A percentile compares a stretch with the other conserved stretches of the same genome.
Evolutionary conservation across 352 stramenopile species (phyloP).

Genomic region (Phytophthora sojae): DNA sequence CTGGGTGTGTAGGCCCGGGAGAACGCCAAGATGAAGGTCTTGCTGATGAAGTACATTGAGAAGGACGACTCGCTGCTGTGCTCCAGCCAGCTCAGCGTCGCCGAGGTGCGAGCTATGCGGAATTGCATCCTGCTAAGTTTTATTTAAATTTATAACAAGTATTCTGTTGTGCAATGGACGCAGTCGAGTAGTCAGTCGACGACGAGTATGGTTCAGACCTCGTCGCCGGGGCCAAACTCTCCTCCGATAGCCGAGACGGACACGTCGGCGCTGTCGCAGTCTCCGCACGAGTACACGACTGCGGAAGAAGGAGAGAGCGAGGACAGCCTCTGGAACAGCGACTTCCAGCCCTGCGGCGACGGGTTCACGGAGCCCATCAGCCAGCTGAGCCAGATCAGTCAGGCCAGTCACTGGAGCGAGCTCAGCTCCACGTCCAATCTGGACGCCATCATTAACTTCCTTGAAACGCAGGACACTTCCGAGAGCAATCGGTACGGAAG

Average conservation of each 20-base stretch:
- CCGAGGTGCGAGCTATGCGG: slow-evolving; percentile 29
- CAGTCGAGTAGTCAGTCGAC: slow-evolving; percentile 41
- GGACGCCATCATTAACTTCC: slow-evolving; percentile 87
- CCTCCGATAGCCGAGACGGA: slow-evolving; percentile 26
- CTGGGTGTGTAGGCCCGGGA: slow-evolving; percentile 59
- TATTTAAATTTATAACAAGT: not conserved
- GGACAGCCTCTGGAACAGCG: slow-evolving; percentile 67
- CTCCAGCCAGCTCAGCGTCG: slow-evolving; percentile 77
- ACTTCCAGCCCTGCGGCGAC: slow-evolving; percentile 58
- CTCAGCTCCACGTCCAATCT: slow-evolving; percentile 86
- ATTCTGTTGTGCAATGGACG: not conserved
- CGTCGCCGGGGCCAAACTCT: slow-evolving; percentile 19
- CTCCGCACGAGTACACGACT: slow-evolving; percentile 47
- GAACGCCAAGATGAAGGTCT: slow-evolving; percentile 89
- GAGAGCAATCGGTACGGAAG: slow-evolving; percentile 60
- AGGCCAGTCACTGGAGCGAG: slow-evolving; percentile 84
- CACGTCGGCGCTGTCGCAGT: slow-evolving; percentile 46
- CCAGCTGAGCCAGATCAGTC: slow-evolving; percentile 76
- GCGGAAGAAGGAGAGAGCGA: slow-evolving; percentile 67
- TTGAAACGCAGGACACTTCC: slow-evolving; percentile 79
- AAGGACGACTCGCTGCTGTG: slow-evolving; percentile 83
- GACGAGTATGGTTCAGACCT: slow-evolving; percentile 3
- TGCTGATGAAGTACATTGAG: slow-evolving; percentile 90
- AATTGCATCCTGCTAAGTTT: not conserved
- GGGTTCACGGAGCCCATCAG: slow-evolving; percentile 68